These are phyloP conservation scores for Jamesozyma rosinii DNA, from an alignment of 805 yeast genomes.

Conservation along the genomic window DNA sequence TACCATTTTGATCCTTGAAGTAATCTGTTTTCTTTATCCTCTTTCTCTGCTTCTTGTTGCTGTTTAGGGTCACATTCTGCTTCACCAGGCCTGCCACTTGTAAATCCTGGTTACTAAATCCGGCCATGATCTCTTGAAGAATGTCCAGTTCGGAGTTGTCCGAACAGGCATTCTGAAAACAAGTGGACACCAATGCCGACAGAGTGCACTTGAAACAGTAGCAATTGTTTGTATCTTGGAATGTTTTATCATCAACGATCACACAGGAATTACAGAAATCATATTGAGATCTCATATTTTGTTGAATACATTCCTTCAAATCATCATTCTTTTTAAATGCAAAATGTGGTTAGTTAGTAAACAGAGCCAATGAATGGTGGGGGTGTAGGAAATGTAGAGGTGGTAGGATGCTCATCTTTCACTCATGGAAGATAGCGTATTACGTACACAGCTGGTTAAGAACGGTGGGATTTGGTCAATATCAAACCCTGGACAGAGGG, in stretches of 20 bases:
- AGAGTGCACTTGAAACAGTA: constrained; percentile 16
- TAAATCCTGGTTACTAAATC: not conserved
- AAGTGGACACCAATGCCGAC: constrained; percentile 7
- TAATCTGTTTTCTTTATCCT: not conserved
- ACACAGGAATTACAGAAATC: constrained; percentile 14
- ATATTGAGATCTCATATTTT: constrained; percentile 7
- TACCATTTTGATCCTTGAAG: not conserved
- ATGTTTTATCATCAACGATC: constrained; percentile 6
- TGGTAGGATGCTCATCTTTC: too few relatives aligned
- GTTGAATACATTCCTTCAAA: constrained; percentile 8
- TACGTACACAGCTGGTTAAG: constrained; percentile 1
- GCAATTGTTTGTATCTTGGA: constrained; percentile 14
- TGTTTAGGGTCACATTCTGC: not conserved
- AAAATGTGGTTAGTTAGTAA: not conserved
- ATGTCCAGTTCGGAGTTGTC: not conserved
- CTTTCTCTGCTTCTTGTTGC: not conserved
- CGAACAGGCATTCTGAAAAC: constrained; percentile 4
- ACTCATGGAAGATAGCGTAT: too few relatives aligned
- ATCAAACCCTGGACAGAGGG: not conserved
- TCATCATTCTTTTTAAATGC: not conserved
- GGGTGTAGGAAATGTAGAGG: too few relatives aligned
- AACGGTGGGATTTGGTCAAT: not conserved
- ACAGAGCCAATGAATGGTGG: too few relatives aligned
- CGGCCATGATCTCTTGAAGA: not conserved
- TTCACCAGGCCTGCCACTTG: not conserved